Percentiles rank a stretch among this genome's conserved stretches.
Conservation (phyloP, 805 yeast genomes). For the Ogataea pignaliae region DNA sequence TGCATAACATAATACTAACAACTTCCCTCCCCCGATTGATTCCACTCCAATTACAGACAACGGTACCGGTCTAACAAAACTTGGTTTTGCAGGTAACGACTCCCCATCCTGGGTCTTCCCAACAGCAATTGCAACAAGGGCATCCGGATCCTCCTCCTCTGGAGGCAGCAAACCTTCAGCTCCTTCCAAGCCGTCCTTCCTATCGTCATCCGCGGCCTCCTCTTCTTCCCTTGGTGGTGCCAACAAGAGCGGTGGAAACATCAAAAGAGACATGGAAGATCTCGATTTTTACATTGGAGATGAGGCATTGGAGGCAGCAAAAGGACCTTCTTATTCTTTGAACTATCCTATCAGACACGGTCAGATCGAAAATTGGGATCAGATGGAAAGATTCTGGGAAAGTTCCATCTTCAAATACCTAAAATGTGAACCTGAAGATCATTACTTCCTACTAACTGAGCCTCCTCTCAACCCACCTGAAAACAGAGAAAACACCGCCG, state of each 20-base stretch:
- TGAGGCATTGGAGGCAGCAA: conserved; percentile 89
- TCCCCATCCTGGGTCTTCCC: conserved; percentile 97
- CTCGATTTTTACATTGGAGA: conserved; percentile 93
- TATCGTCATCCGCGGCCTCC: conserved; percentile 27
- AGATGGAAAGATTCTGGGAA: conserved; percentile 99
- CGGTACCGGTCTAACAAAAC: conserved; percentile 96
- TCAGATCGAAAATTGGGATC: conserved; percentile 98
- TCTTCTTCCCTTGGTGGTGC: conserved; percentile 9
- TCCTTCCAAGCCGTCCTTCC: conserved; percentile 44
- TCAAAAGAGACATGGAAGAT: conserved; percentile 89
- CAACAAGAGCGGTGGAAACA: conserved; percentile 35
- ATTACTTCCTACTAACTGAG: conserved; percentile 90
- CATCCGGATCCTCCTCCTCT: conserved; percentile 32
- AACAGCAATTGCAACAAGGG: conserved; percentile 87
- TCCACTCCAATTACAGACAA: conserved; percentile 37
- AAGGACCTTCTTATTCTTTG: conserved; percentile 81
- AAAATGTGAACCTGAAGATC: conserved; percentile 98
- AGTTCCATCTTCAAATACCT: conserved; percentile 92
- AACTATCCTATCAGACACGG: conserved; percentile 96
- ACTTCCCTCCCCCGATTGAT: conserved; percentile 3
- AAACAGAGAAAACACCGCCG: conserved; percentile 97
- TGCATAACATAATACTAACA: not conserved
- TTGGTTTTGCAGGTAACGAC: conserved; percentile 98
- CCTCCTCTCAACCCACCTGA: conserved; percentile 99
- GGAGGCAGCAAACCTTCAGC: conserved; percentile 32